phyloP scores from a whole-genome alignment of 2,329 filamentous ascomycete genomes.

The Trematosphaeria pertusa region DNA sequence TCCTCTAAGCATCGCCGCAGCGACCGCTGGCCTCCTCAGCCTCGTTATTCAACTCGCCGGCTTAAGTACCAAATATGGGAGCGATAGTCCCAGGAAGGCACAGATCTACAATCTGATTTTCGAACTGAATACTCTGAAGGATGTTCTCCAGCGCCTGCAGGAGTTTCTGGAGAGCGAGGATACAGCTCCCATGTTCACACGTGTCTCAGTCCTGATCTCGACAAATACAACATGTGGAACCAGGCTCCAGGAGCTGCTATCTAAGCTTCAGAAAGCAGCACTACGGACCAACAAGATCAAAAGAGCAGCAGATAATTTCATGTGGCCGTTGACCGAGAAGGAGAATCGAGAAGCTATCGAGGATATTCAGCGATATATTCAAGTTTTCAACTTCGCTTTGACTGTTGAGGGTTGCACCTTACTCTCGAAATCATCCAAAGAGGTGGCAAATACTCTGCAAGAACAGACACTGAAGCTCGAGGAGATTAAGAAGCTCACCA shows the following conservation, averaged over 20 bases:
- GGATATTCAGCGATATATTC: slow-evolving; percentile 9
- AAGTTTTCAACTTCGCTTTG: slow-evolving; percentile 12
- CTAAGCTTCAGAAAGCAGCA: slow-evolving; percentile 4
- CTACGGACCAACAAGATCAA: slow-evolving; percentile 5
- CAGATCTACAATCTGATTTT: slow-evolving; percentile 9
- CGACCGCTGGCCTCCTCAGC: slow-evolving; percentile 12
- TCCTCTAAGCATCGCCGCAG: slow-evolving; percentile 10
- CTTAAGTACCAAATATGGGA: background rate
- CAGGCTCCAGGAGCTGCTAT: slow-evolving; percentile 4
- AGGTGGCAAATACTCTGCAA: background rate
- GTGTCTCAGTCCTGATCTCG: slow-evolving; percentile 4
- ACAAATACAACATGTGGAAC: slow-evolving; percentile 8
- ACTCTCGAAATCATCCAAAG: slow-evolving; percentile 6
- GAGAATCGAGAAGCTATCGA: slow-evolving; percentile 7
- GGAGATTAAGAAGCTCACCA: slow-evolving; percentile 3
- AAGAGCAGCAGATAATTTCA: background rate
- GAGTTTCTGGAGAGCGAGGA: slow-evolving; percentile 3
- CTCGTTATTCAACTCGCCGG: slow-evolving; percentile 12
- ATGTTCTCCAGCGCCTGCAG: slow-evolving; percentile 5
- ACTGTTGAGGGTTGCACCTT: slow-evolving; percentile 8
- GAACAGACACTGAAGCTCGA: slow-evolving; percentile 5
- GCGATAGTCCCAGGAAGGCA: background rate
- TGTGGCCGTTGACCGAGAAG: slow-evolving; percentile 12
- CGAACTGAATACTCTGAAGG: slow-evolving; percentile 7
- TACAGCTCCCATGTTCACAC: background rate